Percentiles rank a stretch among this genome's conserved stretches.
Evolutionary conservation across 305 asterid species (phyloP).

Genomic region (Fraxinus nigra): DNA sequence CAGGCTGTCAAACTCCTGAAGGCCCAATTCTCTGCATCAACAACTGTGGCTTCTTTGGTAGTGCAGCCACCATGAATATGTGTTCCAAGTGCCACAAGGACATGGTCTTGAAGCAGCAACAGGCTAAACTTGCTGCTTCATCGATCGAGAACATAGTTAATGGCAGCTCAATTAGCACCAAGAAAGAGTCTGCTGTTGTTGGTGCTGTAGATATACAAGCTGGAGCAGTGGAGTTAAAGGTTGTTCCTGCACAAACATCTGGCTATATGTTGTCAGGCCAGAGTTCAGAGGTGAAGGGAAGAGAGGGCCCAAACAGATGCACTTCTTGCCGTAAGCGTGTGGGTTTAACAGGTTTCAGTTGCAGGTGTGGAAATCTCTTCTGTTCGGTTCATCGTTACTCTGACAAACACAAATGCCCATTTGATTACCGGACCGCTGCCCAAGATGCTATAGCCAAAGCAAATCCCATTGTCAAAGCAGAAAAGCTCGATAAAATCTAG

Average conservation of each 20-base stretch:
- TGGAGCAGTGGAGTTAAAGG: constrained; percentile 31
- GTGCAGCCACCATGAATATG: constrained; percentile 65
- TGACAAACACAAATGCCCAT: constrained; percentile 59
- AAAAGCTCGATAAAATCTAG: constrained; percentile 62
- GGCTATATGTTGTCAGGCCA: constrained; percentile 16
- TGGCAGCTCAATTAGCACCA: constrained; percentile 36
- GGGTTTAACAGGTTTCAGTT: constrained; percentile 58
- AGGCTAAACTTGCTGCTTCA: constrained; percentile 46
- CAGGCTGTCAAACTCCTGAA: constrained; percentile 55
- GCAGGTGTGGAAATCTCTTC: constrained; percentile 62
- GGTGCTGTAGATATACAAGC: constrained; percentile 19
- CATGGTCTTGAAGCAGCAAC: constrained; percentile 46
- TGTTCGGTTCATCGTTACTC: constrained; percentile 60
- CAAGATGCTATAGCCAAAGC: constrained; percentile 61
- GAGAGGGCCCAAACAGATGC: constrained; percentile 18
- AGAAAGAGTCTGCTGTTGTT: constrained; percentile 24
- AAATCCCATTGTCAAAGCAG: constrained; percentile 49
- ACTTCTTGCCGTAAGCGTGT: constrained; percentile 59
- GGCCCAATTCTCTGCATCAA: constrained; percentile 40
- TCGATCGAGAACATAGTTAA: constrained; percentile 57
- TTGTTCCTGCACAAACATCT: constrained; percentile 20
- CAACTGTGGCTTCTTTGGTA: constrained; percentile 65
- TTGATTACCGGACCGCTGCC: constrained; percentile 52
- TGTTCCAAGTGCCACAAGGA: constrained; percentile 70
- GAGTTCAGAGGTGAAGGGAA: constrained; percentile 34